Percentiles rank a stretch among this genome's conserved stretches.
phyloP scores from a whole-genome alignment of 352 stramenopile species.

The Phytophthora quininea region DNA sequence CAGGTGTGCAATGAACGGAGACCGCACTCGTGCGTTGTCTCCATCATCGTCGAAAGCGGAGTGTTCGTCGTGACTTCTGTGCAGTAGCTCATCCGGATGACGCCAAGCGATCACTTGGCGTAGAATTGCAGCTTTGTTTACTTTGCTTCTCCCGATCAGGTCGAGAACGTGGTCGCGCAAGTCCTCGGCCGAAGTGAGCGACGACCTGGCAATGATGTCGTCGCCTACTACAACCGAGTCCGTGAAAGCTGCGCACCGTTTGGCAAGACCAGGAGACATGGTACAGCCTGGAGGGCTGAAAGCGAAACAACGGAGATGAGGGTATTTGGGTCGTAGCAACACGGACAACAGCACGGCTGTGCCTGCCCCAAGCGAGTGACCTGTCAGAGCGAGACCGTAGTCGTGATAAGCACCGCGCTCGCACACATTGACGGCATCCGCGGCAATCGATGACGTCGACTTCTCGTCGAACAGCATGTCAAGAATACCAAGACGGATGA shows the following conservation, averaged over 20 bases:
- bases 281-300: constrained; percentile 83
- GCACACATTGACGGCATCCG: constrained; percentile 66
- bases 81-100: constrained; percentile 75
- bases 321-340: constrained; percentile 81
- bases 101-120: constrained; percentile 82
- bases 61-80: constrained; percentile 33
- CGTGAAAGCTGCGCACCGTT: constrained; percentile 65
- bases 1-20: constrained; percentile 64
- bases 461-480: constrained; percentile 87
- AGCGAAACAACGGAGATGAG: constrained; percentile 79
- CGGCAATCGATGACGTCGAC: constrained; percentile 47
- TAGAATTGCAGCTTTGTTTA: constrained; percentile 83
- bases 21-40: constrained; percentile 16
- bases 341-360: constrained; percentile 78
- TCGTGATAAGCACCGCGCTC: constrained; percentile 63
- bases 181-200: constrained; percentile 73
- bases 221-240: constrained; percentile 82
- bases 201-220: constrained; percentile 86
- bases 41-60: constrained; percentile 33
- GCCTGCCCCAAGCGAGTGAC: constrained; percentile 82
- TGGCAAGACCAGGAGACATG: constrained; percentile 71
- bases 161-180: constrained; percentile 85
- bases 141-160: constrained; percentile 85
- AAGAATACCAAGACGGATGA: constrained; percentile 74
- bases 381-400: constrained; percentile 78